Conservation (phyloP, 2,329 filamentous ascomycete species). For the Pyrenophora seminiperda region DNA sequence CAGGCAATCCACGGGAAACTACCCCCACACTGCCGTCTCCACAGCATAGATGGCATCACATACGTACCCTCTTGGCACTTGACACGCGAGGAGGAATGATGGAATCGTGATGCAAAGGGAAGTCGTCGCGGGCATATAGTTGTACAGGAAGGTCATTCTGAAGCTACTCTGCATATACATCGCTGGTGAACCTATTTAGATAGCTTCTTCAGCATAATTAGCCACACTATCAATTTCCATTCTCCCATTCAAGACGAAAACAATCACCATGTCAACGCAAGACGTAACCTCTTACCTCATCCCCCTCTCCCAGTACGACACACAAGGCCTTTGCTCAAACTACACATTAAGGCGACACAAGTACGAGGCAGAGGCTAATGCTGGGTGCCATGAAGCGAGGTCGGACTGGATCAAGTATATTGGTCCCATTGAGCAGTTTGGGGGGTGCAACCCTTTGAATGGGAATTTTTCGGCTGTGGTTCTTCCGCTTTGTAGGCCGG, state of each 20-base stretch:
- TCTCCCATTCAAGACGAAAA: neutral
- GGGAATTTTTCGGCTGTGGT: neutral
- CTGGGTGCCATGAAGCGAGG: neutral
- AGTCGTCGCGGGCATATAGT: too few species aligned
- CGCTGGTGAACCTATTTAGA: too few species aligned
- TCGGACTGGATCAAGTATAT: slow-evolving; percentile 4
- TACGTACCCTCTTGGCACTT: too few species aligned
- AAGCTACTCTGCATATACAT: too few species aligned
- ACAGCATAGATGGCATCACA: too few species aligned
- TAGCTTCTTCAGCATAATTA: too few species aligned
- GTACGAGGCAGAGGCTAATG: neutral
- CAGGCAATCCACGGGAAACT: too few species aligned
- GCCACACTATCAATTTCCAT: too few species aligned
- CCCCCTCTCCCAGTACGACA: neutral
- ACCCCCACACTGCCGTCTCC: too few species aligned
- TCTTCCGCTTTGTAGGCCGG: neutral
- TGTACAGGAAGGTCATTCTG: too few species aligned
- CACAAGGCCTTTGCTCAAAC: neutral
- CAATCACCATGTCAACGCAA: neutral
- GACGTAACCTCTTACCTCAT: neutral
- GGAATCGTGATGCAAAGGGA: too few species aligned
- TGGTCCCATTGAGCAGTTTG: neutral
- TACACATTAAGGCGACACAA: neutral
- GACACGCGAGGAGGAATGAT: too few species aligned
- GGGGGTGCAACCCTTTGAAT: slow-evolving; percentile 3